Evolutionary conservation across 2,329 filamentous ascomycete species (phyloP), one percentile per base, ranked within the genome.

Genomic region (Phaeophleospora eucalypticola): DNA sequence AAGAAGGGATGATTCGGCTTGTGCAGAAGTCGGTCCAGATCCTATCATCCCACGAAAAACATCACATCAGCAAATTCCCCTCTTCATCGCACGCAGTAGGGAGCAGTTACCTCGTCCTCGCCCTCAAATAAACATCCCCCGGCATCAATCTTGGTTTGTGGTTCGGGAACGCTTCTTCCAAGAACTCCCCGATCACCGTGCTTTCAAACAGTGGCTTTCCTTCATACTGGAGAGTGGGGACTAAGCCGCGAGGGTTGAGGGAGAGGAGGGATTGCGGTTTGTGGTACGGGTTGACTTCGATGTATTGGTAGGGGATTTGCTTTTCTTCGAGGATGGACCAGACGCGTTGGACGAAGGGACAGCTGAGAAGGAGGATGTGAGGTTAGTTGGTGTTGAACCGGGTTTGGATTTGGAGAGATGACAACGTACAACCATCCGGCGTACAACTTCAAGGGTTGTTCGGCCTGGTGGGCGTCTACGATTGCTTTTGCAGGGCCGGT

Each of bases 291-390:
- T 89, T 89, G 49, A 89, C 83, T 71, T 87, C 83, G 53, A 86
- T 57, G 56, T 68, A 63, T 66, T 89, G 82, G 63, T 90, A 84
- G 14, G 80, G 78, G 21, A 89, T 84, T 2, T 74, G 68, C 65
- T 90, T 89, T 64, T 89, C 86, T 59, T 82, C 77, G 9, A 90
- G 75, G 1, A 83, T 79, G 51, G 88, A 82, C 83, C 86, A 89
- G 12, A 77, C 75, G 15, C 86, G 77, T 69, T 89, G 86, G 3
- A 88, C 72, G 56, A 75, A 76, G 44, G 78, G 77, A 59, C 77
- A 91, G 73, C 52, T 52, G 29, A 32, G n/a, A 27, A 18, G 4
- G 43, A 19, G 35, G 3, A 43, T 18, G 14, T 41, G 37, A 48
- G 21, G 19, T 20, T 17, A 9, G 14, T 17, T 44, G 37, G 10